Base-by-base conservation (phyloP, 805 yeast species). In the Saccharomycopsis malanga region DNA sequence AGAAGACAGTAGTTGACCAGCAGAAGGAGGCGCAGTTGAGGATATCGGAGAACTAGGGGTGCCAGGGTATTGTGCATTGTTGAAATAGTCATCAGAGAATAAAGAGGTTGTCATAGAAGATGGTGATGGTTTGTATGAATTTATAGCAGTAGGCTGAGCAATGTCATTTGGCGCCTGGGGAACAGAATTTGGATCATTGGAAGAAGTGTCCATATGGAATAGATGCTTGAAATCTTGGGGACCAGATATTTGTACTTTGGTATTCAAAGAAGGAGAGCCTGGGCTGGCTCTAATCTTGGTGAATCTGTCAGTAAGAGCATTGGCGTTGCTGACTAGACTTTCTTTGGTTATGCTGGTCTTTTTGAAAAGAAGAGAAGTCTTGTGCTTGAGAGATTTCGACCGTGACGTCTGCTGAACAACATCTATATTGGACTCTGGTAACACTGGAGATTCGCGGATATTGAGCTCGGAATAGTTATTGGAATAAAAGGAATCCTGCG, bases 201-300 rank as follows among this genome's bases (percentile, higher is more conserved):
- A 18, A 12, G 27, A 20, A 5, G 53, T 49, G 27, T 49, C 49
- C 46, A 46, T 46, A 23, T 49, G 53, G 36, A 45, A 49, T n/a
- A 49, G 23, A 27, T 49, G 53, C 25, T 49, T 45, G 39, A 49
- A 49, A 23, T 49, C 41, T 32, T 49, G 53, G 29, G 53, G 53
- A 4, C 45, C 50, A 9, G 46, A 40, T 14, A 49, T 49, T 15
- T 18, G 34, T 10, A 39, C 23, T 22, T 21, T 43, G 22, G 22
- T 14, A 34, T 24, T 34, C 17, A 6, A 9, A 10, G 36, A 32
- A 18, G 36, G 36, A 27, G 30, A 12, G 12, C 7, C 7, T 12
- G 30, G 30, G 30, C 10, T 9, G 30, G 30, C 7, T 20, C 34
- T 34, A 23, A 14, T 41, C 6, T 18, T 35, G 6, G 24, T 9